These are phyloP conservation scores for Clavispora santaluciae DNA, from an alignment of 805 yeast genomes.

Conservation along the genomic window DNA sequence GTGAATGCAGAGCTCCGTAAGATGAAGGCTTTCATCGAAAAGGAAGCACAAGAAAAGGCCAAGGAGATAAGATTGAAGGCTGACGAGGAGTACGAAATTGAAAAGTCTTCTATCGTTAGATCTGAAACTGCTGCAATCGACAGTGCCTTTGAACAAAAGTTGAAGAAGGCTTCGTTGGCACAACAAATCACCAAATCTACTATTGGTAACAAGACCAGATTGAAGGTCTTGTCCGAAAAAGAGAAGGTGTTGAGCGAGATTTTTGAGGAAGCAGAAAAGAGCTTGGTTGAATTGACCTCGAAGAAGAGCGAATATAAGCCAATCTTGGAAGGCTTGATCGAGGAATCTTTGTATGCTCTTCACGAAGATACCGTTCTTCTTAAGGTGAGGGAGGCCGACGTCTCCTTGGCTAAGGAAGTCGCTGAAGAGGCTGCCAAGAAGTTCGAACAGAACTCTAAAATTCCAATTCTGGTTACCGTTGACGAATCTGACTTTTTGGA, in stretches of 20 bases:
- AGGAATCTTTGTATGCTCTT: conserved; percentile 66
- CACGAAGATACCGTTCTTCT: conserved; percentile 67
- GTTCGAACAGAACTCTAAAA: conserved; percentile 60
- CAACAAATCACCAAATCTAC: conserved; percentile 96
- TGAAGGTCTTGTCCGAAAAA: conserved; percentile 81
- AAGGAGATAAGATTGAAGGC: conserved; percentile 93
- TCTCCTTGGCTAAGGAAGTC: conserved; percentile 56
- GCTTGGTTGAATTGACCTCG: conserved; percentile 54
- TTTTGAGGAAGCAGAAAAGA: conserved; percentile 61
- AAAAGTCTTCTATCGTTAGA: conserved; percentile 91
- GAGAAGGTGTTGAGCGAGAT: conserved; percentile 70
- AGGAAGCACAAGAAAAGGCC: conserved; percentile 99
- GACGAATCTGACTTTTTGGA: conserved; percentile 56
- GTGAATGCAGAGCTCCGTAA: conserved; percentile 93
- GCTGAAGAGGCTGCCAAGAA: conserved; percentile 55
- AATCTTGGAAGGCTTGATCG: conserved; percentile 70
- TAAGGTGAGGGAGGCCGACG: conserved; percentile 64
- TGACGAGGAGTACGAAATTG: conserved; percentile 97
- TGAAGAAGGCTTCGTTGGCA: conserved; percentile 86
- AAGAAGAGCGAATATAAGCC: conserved; percentile 59
- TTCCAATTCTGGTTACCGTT: conserved; percentile 49
- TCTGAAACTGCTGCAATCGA: conserved; percentile 89
- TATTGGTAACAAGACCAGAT: conserved; percentile 90
- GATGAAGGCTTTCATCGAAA: conserved; percentile 97
- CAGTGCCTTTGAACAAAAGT: conserved; percentile 67